Conservation (phyloP, 495 filamentous ascomycete species). For the Penicillium paxilli region DNA sequence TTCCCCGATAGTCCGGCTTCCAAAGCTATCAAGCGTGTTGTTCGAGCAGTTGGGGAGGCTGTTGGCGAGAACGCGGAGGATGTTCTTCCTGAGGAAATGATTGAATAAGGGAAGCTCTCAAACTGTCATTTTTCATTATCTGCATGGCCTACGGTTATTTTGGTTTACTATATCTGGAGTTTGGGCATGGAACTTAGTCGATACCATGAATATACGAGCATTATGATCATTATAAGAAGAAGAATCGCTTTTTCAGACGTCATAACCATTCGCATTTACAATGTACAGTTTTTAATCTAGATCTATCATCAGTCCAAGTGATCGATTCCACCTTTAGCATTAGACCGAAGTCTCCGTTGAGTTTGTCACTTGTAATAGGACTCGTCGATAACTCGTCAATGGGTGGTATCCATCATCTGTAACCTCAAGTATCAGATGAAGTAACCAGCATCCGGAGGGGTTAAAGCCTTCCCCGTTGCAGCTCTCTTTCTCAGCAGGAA, state of each 20-base stretch:
- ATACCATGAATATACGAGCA: background rate
- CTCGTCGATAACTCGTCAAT: slow-evolving; percentile 1
- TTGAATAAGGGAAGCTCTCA: slow-evolving; percentile 18
- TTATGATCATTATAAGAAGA: background rate
- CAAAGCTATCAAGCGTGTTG: slow-evolving; percentile 71
- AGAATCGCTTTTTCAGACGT: background rate
- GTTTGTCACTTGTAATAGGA: slow-evolving; percentile 2
- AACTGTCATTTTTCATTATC: slow-evolving; percentile 3
- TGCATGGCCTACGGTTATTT: slow-evolving; percentile 21
- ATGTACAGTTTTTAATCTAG: no score
- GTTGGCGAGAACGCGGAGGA: slow-evolving; percentile 56
- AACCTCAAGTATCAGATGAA: slow-evolving; percentile 31
- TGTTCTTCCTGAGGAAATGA: slow-evolving; percentile 38
- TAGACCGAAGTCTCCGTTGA: no score
- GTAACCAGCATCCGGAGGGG: slow-evolving; percentile 28
- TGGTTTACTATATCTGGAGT: slow-evolving; percentile 14
- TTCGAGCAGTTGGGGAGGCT: slow-evolving; percentile 63
- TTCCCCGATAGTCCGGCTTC: slow-evolving; percentile 92
- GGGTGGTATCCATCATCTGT: slow-evolving; percentile 7
- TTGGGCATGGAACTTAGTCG: slow-evolving; percentile 6
- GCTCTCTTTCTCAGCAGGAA: slow-evolving; percentile 32
- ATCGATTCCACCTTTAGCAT: no score
- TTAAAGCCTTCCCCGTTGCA: slow-evolving; percentile 22
- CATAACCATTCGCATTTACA: no score
- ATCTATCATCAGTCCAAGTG: no score